Conservation (phyloP, 306 rosid species). For the Cercis canadensis region DNA sequence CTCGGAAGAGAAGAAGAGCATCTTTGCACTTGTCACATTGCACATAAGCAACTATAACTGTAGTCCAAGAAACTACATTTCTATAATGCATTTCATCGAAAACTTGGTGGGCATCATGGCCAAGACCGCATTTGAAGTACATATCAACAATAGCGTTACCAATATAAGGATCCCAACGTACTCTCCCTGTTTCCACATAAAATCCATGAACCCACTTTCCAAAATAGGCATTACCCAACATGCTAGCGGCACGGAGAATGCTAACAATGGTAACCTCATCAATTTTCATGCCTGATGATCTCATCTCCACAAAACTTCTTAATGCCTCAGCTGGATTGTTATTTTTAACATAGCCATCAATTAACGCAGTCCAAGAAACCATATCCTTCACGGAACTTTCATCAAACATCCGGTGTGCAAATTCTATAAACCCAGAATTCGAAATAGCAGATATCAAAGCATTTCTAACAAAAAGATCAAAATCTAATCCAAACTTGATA, state of each 20-base stretch:
- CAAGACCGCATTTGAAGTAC: constrained; percentile 45
- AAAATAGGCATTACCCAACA: constrained; percentile 40
- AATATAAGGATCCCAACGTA: constrained; percentile 42
- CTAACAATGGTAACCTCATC: constrained; percentile 44
- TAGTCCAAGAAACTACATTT: constrained; percentile 47
- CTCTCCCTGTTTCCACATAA: constrained; percentile 47
- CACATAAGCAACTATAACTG: constrained; percentile 45
- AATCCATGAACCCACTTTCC: constrained; percentile 56
- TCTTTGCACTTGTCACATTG: constrained; percentile 41
- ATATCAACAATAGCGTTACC: constrained; percentile 48
- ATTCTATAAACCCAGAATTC: constrained; percentile 39
- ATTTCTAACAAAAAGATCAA: constrained; percentile 43
- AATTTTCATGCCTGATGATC: constrained; percentile 8
- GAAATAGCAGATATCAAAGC: constrained; percentile 42
- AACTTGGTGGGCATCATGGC: constrained; percentile 40
- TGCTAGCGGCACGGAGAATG: constrained; percentile 42
- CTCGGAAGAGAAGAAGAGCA: constrained; percentile 41
- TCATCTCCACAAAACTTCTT: constrained; percentile 45
- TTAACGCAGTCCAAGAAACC: constrained; percentile 52
- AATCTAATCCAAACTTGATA: constrained; percentile 43
- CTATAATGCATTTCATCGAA: constrained; percentile 43
- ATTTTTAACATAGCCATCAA: constrained; percentile 48
- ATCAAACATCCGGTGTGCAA: constrained; percentile 48
- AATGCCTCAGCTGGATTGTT: constrained; percentile 42
- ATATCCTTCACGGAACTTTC: constrained; percentile 34